These are phyloP conservation scores for Mortierella alpina DNA, from an alignment of 192 early-diverging fungal species.

Conservation along the genomic window DNA sequence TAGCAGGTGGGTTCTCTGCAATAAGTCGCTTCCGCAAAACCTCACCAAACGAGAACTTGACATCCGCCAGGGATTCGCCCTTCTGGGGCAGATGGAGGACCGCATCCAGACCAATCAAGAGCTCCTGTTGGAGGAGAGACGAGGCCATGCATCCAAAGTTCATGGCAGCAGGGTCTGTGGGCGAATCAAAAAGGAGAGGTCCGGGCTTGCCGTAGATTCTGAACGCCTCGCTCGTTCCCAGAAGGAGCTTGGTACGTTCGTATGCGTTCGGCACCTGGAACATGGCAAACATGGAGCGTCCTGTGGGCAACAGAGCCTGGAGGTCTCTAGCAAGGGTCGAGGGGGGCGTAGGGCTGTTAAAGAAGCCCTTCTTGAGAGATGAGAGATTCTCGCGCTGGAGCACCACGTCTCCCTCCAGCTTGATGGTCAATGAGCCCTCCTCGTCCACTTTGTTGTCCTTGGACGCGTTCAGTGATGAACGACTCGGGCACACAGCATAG, in stretches of 20 bases:
- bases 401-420: conserved; percentile 50
- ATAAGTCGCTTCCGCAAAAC: conserved; percentile 50
- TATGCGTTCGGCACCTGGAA: conserved; percentile 42
- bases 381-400: conserved; percentile 44
- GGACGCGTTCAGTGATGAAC: conserved; percentile 38
- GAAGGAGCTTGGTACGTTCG: conserved; percentile 44
- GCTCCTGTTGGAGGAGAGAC: conserved; percentile 40
- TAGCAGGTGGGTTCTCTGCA: conserved; percentile 29
- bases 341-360: conserved; percentile 30
- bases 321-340: conserved; percentile 26
- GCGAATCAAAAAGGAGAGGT: conserved; percentile 41
- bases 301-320: conserved; percentile 35
- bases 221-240: conserved; percentile 47
- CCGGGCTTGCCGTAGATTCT: conserved; percentile 52
- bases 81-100: conserved; percentile 50
- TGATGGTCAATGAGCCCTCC: conserved; percentile 46
- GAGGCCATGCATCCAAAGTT: conserved; percentile 55
- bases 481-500: conserved; percentile 65
- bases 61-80: conserved; percentile 53
- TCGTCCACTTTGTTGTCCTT: conserved; percentile 48
- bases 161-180: conserved; percentile 46
- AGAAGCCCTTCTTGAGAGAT: conserved; percentile 29
- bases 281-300: conserved; percentile 45
- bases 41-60: conserved; percentile 56
- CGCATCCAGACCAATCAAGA: conserved; percentile 45